Evolutionary conservation across 2,329 filamentous ascomycete species (phyloP).

Genomic region (Phialophora macrospora): DNA sequence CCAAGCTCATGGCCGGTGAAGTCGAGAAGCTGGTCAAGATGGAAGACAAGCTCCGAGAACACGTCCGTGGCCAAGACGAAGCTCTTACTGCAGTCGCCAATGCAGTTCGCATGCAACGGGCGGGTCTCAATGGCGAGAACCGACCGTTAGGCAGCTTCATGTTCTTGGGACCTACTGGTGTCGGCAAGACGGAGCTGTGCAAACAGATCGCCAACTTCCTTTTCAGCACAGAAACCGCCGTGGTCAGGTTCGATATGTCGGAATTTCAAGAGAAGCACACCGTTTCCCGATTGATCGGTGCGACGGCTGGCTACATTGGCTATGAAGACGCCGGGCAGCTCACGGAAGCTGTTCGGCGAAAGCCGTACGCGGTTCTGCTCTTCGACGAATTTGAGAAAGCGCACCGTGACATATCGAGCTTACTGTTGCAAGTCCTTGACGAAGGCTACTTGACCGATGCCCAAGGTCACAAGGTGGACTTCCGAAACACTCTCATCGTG

Average conservation of each 20-base stretch:
- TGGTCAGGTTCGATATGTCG: conserved; percentile 95
- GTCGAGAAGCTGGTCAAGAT: conserved; percentile 94
- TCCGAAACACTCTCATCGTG: conserved; percentile 94
- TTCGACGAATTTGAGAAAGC: conserved; percentile 99
- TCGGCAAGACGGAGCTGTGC: conserved; percentile 96
- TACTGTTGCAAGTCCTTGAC: conserved; percentile 91
- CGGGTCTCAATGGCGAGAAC: conserved; percentile 89
- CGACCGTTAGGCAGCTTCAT: conserved; percentile 92
- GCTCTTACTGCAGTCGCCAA: conserved; percentile 89
- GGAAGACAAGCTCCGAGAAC: conserved; percentile 84
- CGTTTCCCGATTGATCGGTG: conserved; percentile 87
- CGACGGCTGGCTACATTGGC: conserved; percentile 91
- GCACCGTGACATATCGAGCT: conserved; percentile 88
- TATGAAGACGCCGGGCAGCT: conserved; percentile 97
- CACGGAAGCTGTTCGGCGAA: conserved; percentile 90
- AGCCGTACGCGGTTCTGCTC: conserved; percentile 91
- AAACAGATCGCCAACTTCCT: conserved; percentile 94
- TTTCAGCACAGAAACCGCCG: conserved; percentile 88
- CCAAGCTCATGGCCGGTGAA: conserved; percentile 89
- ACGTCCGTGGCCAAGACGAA: conserved; percentile 91
- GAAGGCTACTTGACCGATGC: conserved; percentile 95
- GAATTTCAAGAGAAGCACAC: conserved; percentile 99
- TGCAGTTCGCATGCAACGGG: conserved; percentile 90
- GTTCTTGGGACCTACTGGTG: conserved; percentile 95
- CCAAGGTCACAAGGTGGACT: conserved; percentile 95